Base-by-base conservation (phyloP, 768 basidiomycete species). In the Tulasnella sp. region DNA sequence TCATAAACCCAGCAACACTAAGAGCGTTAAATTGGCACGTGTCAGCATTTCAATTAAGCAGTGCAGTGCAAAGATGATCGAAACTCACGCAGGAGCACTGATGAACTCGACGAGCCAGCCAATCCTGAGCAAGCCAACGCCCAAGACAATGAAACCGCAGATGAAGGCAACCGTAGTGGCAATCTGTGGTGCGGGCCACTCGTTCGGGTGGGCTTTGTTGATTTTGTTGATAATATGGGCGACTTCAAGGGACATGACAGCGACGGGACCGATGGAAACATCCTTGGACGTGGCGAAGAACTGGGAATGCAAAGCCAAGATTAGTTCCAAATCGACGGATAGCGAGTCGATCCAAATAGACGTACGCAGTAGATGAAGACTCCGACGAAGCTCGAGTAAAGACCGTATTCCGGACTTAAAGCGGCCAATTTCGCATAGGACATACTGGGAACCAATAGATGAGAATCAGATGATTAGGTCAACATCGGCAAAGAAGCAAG, bases 221-320 rank as follows among this genome's bases (percentile, higher is more conserved):
- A 98, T 89, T 46, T 88, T 84, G 18, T 87, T 85, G 82, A 98
- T 93, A 80, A 98, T 90, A 83, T 94, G 90, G 10, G 94, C 88
- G 11, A 84, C 90, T 26, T 93, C 92, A 73, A 98, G 88, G 2
- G 95, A 96, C 96, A 99, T 98, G 83, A 99, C 97, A 10, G 98
- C 97, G 81, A 99, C 97, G 2, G 98, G 98, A 73, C 98, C 98
- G 81, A 99, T 99, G n/a, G 95, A 96, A 57, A 99, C 94, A 86
- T 99, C 98, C 84, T 98, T 98, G 39, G 94, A 94, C 0, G 98
- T 99, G 32, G 96, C 97, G 82, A 99, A 98, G 85, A 98, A 89
- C 92, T 94, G 20, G n/a, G 37, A 55, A 15, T 23, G 32, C 5
- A 35, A 48, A 48, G 20, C 44, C 67, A 57, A 26, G 46, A n/a